A percentile compares a stretch with the other conserved stretches of the same genome.
These are phyloP conservation scores for Peniophora sp. DNA, from an alignment of 1,284 basidiomycete genomes.

Conservation along the genomic window DNA sequence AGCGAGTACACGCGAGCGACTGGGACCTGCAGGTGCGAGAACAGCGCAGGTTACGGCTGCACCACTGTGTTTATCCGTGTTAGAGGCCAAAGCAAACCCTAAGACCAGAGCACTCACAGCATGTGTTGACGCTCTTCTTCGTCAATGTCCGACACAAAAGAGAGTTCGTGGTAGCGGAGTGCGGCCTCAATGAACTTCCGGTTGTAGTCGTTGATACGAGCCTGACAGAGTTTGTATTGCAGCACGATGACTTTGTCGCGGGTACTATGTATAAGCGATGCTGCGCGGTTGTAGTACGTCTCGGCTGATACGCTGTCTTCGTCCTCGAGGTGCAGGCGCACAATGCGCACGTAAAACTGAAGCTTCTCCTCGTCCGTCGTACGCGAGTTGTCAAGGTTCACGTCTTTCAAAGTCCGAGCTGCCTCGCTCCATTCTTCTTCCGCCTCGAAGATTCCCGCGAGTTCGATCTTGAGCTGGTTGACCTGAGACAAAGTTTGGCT, in stretches of 20 bases:
- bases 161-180: conserved; percentile 88
- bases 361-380: conserved; percentile 83
- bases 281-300: conserved; percentile 94
- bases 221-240: conserved; percentile 84
- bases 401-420: conserved; percentile 84
- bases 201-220: conserved; percentile 87
- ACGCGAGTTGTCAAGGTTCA: conserved; percentile 65
- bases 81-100: not conserved
- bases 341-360: conserved; percentile 87
- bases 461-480: conserved; percentile 76
- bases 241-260: conserved; percentile 72
- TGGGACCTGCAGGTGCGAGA: conserved; percentile 94
- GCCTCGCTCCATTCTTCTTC: conserved; percentile 93
- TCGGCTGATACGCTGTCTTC: conserved; percentile 93
- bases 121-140: conserved; percentile 85
- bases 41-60: conserved; percentile 94
- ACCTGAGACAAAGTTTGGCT: conserved; percentile 40
- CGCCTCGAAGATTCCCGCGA: conserved; percentile 81
- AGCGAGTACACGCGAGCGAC: conserved; percentile 86
- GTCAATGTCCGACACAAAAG: conserved; percentile 80
- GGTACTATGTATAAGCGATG: conserved; percentile 75
- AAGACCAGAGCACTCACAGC: conserved; percentile 47
- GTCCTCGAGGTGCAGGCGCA: conserved; percentile 91
- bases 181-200: conserved; percentile 95
- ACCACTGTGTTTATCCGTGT: conserved; percentile 37